phyloP scores from a whole-genome alignment of 2,329 filamentous ascomycete genomes.

The Neofusicoccum sp. region DNA sequence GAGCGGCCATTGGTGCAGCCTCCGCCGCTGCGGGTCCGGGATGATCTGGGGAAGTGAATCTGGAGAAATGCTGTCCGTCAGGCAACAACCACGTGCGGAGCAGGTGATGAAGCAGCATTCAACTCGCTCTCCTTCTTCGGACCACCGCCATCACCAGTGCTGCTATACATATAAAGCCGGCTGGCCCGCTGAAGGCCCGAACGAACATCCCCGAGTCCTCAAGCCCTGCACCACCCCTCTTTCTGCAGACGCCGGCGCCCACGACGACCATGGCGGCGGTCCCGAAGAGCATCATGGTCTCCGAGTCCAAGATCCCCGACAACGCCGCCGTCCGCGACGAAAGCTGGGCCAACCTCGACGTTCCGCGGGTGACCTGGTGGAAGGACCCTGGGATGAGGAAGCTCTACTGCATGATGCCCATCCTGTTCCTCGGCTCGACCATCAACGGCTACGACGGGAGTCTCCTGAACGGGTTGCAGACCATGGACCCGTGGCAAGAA shows the following conservation, averaged over 20 bases:
- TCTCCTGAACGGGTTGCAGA: conserved; percentile 50
- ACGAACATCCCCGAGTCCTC: too few species aligned
- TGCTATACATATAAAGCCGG: too few species aligned
- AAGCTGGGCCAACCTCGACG: conserved; percentile 21
- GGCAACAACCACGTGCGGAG: too few species aligned
- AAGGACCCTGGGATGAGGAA: conserved; percentile 30
- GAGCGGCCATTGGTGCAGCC: background rate
- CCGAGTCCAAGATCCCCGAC: background rate
- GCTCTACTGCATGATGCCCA: conserved; percentile 33
- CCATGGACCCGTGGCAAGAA: conserved; percentile 44
- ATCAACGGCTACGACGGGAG: conserved; percentile 52
- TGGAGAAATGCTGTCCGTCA: background rate
- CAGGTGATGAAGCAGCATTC: too few species aligned
- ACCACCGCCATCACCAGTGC: too few species aligned
- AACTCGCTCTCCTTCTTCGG: too few species aligned
- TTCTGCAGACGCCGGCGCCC: too few species aligned
- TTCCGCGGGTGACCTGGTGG: conserved; percentile 35
- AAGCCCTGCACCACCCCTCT: too few species aligned
- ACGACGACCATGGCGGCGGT: background rate
- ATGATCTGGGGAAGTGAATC: conserved; percentile 11
- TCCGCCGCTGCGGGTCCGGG: background rate
- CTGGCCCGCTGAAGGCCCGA: too few species aligned
- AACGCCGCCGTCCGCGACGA: background rate
- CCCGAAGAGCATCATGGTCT: background rate
- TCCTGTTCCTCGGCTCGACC: conserved; percentile 28